Percentiles rank a stretch among this genome's conserved stretches.
Conservation (phyloP, 108 stramenopile genomes). For the Cylindrotheca fusiformis region DNA sequence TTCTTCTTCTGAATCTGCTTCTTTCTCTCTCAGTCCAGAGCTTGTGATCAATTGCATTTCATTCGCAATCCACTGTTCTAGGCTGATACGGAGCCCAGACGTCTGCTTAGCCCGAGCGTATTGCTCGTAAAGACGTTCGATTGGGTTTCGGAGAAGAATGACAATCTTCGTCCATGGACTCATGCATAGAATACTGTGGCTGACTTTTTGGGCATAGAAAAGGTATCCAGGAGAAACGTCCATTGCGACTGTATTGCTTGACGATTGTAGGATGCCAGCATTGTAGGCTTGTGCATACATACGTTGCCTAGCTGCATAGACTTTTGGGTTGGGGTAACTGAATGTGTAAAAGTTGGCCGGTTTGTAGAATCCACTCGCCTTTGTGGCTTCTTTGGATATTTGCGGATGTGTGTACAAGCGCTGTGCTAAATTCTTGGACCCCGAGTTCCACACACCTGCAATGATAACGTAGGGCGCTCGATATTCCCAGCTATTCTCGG, state of each 20-base stretch:
- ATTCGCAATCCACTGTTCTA: conserved; percentile 37
- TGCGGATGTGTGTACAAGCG: conserved; percentile 27
- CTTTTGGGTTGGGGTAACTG: conserved; percentile 7
- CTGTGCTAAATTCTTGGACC: conserved; percentile 7
- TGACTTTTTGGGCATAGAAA: conserved; percentile 17
- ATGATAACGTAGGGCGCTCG: conserved; percentile 29
- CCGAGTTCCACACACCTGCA: conserved; percentile 25
- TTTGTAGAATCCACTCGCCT: conserved; percentile 19
- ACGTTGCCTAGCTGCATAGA: conserved; percentile 26
- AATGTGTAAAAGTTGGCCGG: conserved; percentile 18
- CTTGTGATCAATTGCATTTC: conserved; percentile 18
- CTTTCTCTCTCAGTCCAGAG: neutral
- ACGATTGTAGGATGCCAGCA: neutral
- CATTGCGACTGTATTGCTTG: conserved; percentile 18
- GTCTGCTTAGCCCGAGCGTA: conserved; percentile 7
- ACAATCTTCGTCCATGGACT: conserved; percentile 35
- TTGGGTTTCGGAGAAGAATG: conserved; percentile 31
- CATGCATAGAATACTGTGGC: conserved; percentile 26
- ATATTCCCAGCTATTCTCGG: conserved; percentile 19
- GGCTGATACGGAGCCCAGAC: neutral
- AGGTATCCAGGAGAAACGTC: conserved; percentile 34
- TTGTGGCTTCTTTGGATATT: neutral
- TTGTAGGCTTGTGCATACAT: conserved; percentile 32
- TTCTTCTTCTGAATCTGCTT: conserved; percentile 7
- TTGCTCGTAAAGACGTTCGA: conserved; percentile 37